Evolutionary conservation across 2,329 filamentous ascomycete genomes (phyloP), one percentile per base, ranked within the genome.

Genomic region (Neopestalotiopsis clavispora): DNA sequence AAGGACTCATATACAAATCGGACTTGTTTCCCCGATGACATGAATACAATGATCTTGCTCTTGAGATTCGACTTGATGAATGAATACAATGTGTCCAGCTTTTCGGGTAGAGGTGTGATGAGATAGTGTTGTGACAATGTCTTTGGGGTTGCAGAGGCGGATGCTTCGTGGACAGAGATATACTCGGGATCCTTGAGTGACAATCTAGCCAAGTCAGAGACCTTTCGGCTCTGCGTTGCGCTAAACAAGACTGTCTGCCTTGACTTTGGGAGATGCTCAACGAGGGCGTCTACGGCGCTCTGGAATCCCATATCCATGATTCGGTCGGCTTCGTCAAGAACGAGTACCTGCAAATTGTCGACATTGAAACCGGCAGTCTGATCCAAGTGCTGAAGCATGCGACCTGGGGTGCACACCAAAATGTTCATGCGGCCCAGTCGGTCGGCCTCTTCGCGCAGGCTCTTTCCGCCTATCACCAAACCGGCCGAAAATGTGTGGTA

Each of bases 281-380:
- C 83, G 65, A 99, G 92, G 0, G 96, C 96, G 80, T 99, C 96
- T 3, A 99, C 91, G 1, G 94, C 94, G 4, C 87, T 85, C 80
- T 97, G 92, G 79, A 99, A 99, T 4, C 96, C 96, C 94, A 98
- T 96, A 77, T 99, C 96, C 87, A 99, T 90, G 76, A 98, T 98
- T 52, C 96, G 90, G 80, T 99, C 96, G 2, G 96, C 96, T 80
- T 99, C 96, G 75, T 99, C 96, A 68, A 99, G 85, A 0, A 99
- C 95, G 65, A 99, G 84, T 79, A 99, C 93, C 82, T 97, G 94
- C 72, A 99, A 80, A 78, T 97, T 96, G 78, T 96, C 92, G 71
- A 95, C 92, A 72, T 95, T 94, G 77, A 99, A 92, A 20, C 92
- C 90, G 0, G 94, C 93, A 0, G 95, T 98, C 83, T 98, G 95